Conservation (phyloP, 768 basidiomycete genomes). For the Hysterangium stoloniferum region DNA sequence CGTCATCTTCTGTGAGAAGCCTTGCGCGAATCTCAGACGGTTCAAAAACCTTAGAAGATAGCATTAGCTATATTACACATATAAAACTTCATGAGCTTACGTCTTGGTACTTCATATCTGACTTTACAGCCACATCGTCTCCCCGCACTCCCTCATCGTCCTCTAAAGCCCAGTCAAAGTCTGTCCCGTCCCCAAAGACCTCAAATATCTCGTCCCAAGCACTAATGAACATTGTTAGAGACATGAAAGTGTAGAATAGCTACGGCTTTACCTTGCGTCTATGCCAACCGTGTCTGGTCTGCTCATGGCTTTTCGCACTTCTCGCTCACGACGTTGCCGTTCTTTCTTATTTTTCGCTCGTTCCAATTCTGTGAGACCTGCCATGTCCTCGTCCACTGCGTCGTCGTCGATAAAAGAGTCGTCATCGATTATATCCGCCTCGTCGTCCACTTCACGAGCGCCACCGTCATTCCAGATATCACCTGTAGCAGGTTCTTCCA, state of each 20-base stretch:
- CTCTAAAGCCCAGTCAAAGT: slow-evolving; percentile 90
- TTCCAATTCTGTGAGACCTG: slow-evolving; percentile 64
- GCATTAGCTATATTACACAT: slow-evolving; percentile 5
- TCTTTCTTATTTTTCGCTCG: slow-evolving; percentile 69
- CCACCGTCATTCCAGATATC: slow-evolving; percentile 81
- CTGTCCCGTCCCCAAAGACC: slow-evolving; percentile 93
- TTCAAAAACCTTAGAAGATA: slow-evolving; percentile 74
- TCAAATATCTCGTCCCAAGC: slow-evolving; percentile 95
- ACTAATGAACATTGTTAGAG: slow-evolving; percentile 32
- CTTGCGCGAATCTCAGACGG: slow-evolving; percentile 90
- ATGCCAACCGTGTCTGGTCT: slow-evolving; percentile 71
- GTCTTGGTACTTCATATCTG: slow-evolving; percentile 79
- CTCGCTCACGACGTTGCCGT: slow-evolving; percentile 54
- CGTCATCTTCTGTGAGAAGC: slow-evolving; percentile 88
- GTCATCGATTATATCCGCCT: slow-evolving; percentile 70
- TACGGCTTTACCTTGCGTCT: slow-evolving; percentile 65
- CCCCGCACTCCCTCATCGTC: slow-evolving; percentile 59
- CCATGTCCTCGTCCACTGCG: slow-evolving; percentile 34
- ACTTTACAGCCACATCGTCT: slow-evolving; percentile 48
- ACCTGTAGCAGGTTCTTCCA: slow-evolving; percentile 49
- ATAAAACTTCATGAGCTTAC: slow-evolving; percentile 36
- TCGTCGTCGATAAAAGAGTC: slow-evolving; percentile 49
- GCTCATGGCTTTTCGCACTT: slow-evolving; percentile 59
- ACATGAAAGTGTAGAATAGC: slow-evolving; percentile 2
- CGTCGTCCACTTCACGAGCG: slow-evolving; percentile 40